These are phyloP conservation scores for Venturia pyrina DNA, from an alignment of 2,329 filamentous ascomycete species.

Conservation along the genomic window DNA sequence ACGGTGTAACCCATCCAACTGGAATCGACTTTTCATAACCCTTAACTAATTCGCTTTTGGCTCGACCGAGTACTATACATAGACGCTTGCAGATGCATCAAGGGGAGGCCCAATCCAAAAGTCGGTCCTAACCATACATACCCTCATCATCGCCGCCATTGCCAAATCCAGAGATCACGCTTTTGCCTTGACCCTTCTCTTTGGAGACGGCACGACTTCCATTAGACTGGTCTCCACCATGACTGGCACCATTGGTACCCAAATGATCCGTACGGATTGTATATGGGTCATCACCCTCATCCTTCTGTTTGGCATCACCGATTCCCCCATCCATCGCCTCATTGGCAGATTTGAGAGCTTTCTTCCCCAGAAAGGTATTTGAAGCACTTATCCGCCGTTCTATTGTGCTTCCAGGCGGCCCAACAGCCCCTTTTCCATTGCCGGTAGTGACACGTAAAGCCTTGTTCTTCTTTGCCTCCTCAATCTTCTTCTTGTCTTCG, in stretches of 20 bases:
- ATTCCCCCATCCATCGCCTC: constrained; percentile 26
- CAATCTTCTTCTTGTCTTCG: constrained; percentile 19
- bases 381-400: background rate
- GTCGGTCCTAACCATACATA: constrained; percentile 25
- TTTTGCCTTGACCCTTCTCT: constrained; percentile 27
- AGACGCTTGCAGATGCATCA: background rate
- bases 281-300: constrained; percentile 14
- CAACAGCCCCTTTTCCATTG: constrained; percentile 13
- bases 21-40: background rate
- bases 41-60: background rate
- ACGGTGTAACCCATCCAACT: too few relatives aligned
- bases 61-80: background rate
- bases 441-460: background rate
- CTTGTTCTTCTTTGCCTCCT: constrained; percentile 9
- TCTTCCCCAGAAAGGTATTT: background rate
- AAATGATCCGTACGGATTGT: constrained; percentile 9
- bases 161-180: constrained; percentile 27
- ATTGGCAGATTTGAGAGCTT: constrained; percentile 15
- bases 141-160: constrained; percentile 31
- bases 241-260: constrained; percentile 20
- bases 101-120: background rate
- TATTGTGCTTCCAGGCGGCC: background rate
- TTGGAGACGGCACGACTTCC: constrained; percentile 15
- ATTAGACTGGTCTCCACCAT: constrained; percentile 17
- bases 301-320: constrained; percentile 17